A percentile compares a stretch with the other conserved stretches of the same genome.
phyloP scores from a whole-genome alignment of 352 stramenopile species.

The Phytophthora ohioensis region DNA sequence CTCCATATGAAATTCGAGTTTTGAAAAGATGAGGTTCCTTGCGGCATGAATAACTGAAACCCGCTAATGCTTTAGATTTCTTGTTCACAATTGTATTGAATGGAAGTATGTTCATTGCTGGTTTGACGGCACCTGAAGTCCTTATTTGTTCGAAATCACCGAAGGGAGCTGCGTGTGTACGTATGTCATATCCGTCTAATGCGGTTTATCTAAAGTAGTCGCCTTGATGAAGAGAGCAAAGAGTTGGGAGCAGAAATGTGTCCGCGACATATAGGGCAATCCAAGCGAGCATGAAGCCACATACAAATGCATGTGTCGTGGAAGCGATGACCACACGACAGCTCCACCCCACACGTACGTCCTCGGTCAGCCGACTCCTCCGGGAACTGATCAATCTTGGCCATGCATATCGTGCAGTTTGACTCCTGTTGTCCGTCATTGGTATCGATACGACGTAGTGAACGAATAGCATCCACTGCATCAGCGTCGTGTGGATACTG shows the following conservation, averaged over 20 bases:
- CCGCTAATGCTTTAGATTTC: too few species aligned
- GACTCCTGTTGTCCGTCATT: conserved; percentile 6
- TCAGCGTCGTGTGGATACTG: conserved; percentile 59
- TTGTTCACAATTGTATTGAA: not conserved
- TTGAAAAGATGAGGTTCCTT: too few species aligned
- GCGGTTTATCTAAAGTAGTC: conserved; percentile 1
- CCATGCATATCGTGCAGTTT: conserved; percentile 75
- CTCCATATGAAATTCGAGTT: too few species aligned
- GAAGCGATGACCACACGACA: conserved; percentile 76
- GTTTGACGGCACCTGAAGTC: too few species aligned
- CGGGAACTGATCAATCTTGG: conserved; percentile 20
- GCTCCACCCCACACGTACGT: conserved; percentile 25
- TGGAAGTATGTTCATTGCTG: too few species aligned
- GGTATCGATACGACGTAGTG: conserved; percentile 47
- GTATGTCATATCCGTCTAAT: too few species aligned
- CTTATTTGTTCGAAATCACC: too few species aligned
- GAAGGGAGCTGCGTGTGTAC: too few species aligned
- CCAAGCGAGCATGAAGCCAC: conserved; percentile 71
- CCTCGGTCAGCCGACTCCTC: conserved; percentile 26
- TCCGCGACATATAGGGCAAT: conserved; percentile 70
- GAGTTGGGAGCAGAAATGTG: conserved; percentile 22
- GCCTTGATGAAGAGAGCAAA: conserved; percentile 16
- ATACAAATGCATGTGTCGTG: conserved; percentile 79
- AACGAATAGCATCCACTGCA: conserved; percentile 51
- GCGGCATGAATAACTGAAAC: too few species aligned